These are phyloP conservation scores for Sugiyamaella castrensis DNA, from an alignment of 1,139 yeast species.

Conservation along the genomic window DNA sequence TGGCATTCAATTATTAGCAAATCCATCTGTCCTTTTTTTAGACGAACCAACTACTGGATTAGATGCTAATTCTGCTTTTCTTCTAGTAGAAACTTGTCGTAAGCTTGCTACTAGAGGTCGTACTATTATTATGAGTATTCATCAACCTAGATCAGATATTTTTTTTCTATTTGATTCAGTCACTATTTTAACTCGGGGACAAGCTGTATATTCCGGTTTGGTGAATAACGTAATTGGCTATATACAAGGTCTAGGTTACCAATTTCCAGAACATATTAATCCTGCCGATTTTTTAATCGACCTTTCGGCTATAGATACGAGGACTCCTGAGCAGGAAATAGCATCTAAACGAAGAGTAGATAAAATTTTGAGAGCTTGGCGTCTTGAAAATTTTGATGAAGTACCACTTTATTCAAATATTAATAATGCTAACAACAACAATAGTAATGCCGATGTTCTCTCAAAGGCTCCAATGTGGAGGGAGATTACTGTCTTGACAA, in stretches of 20 bases:
- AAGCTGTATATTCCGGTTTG: slow-evolving; percentile 58
- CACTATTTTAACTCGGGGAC: slow-evolving; percentile 66
- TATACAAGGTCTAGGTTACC: slow-evolving; percentile 49
- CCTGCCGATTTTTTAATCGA: slow-evolving; percentile 69
- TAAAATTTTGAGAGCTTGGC: slow-evolving; percentile 53
- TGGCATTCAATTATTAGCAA: slow-evolving; percentile 72
- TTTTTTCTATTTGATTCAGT: slow-evolving; percentile 64
- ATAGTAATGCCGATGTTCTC: slow-evolving; percentile 1
- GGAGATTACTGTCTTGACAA: slow-evolving; percentile 56
- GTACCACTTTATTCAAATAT: not conserved
- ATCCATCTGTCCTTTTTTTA: slow-evolving; percentile 71
- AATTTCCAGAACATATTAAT: slow-evolving; percentile 48
- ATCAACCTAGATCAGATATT: slow-evolving; percentile 82
- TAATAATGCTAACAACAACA: not conserved
- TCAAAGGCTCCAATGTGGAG: slow-evolving; percentile 41
- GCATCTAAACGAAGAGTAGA: slow-evolving; percentile 47
- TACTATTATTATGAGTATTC: slow-evolving; percentile 71
- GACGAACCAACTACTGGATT: slow-evolving; percentile 92
- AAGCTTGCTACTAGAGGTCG: slow-evolving; percentile 60
- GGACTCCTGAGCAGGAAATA: slow-evolving; percentile 44
- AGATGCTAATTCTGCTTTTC: slow-evolving; percentile 72
- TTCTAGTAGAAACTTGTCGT: slow-evolving; percentile 61
- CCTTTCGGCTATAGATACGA: slow-evolving; percentile 63
- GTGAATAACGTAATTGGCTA: slow-evolving; percentile 48
- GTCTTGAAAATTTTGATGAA: slow-evolving; percentile 13